A percentile compares a stretch with the other conserved stretches of the same genome.
Conservation (phyloP, 306 rosid species). For the Cicer cuneatum region DNA sequence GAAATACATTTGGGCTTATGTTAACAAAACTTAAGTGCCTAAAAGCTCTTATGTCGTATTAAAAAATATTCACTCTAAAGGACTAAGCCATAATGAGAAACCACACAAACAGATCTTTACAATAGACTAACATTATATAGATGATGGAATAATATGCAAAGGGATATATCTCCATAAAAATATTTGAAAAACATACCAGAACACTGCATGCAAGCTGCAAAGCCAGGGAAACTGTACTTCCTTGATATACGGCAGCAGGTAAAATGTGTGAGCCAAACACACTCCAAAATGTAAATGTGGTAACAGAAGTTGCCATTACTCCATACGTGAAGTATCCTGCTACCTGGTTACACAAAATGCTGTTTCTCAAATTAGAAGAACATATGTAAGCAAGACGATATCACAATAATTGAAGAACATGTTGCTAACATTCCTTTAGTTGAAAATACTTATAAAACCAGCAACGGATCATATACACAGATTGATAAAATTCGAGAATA, state of each 20-base stretch:
- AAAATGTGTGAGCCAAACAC: conserved; percentile 68
- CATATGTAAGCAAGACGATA: conserved; percentile 25
- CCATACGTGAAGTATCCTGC: conserved; percentile 97
- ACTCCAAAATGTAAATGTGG: conserved; percentile 91
- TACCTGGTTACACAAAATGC: conserved; percentile 62
- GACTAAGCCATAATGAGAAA: conserved; percentile 31
- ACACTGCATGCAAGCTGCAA: conserved; percentile 98
- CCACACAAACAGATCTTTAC: conserved; percentile 18
- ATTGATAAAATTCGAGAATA: conserved; percentile 4
- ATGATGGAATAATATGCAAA: conserved; percentile 1
- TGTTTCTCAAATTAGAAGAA: conserved; percentile 20
- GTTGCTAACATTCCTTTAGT: neutral
- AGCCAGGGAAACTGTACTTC: conserved; percentile 86
- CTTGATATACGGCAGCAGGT: conserved; percentile 71
- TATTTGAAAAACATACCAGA: conserved; percentile 66
- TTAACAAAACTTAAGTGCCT: neutral
- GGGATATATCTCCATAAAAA: conserved; percentile 18
- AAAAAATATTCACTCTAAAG: conserved; percentile 24
- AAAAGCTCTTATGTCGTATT: conserved; percentile 6
- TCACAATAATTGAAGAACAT: conserved; percentile 7
- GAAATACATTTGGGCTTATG: conserved; percentile 21
- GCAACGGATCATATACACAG: neutral
- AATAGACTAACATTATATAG: conserved; percentile 19
- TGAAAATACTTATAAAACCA: conserved; percentile 3
- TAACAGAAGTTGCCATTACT: conserved; percentile 86